Base-by-base conservation (phyloP, 306 rosid species). In the Trifolium repens region DNA sequence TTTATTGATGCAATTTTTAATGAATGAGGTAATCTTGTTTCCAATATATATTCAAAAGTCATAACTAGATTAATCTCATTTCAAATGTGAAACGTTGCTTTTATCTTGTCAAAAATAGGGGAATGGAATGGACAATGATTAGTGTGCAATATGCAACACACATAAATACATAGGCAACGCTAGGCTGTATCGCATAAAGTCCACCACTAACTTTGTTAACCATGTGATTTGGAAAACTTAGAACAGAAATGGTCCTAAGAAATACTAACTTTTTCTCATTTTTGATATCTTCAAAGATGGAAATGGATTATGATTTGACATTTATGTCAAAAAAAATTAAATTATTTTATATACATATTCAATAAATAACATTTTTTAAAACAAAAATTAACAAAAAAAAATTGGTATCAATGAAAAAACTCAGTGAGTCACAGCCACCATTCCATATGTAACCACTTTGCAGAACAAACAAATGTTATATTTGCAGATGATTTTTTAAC, bases 401-500 rank as follows among this genome's bases (percentile, higher is more conserved):
- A 22, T 50, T 50, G 22, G 9, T 6, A 57, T 57, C 26, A 57
- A 30, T 60, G 40, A 27, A 27, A 27, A 59, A 30, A 60, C 66
- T 14, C 35, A 24, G 35, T 22, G 15, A 30, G 0, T 30, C 34
- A 30, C 34, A 30, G 34, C 5, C 34, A 30, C 34, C 34, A 30
- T 30, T 32, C 44, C 10, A 44, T 34, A 32, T 32, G 7, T 35
- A 49, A 66, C 66, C 22, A 59, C 35, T 34, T 72, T 26, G 24
- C 47, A 65, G 35, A 32, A 69, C 50, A 80, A 32, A 69, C 50
- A 80, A 64, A 4, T 77, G 37, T 26, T 67, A 22, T 52, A 78
- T 81, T 58, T 49, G 60, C 83, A 78, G 40, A 78, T 12, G 59
- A 58, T 50, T 64, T 52, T 30, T 74, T 74, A 16, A 74, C 46